A percentile compares a stretch with the other conserved stretches of the same genome.
Evolutionary conservation across 2,329 filamentous ascomycete species (phyloP).

Genomic region (Xylaria sp.): DNA sequence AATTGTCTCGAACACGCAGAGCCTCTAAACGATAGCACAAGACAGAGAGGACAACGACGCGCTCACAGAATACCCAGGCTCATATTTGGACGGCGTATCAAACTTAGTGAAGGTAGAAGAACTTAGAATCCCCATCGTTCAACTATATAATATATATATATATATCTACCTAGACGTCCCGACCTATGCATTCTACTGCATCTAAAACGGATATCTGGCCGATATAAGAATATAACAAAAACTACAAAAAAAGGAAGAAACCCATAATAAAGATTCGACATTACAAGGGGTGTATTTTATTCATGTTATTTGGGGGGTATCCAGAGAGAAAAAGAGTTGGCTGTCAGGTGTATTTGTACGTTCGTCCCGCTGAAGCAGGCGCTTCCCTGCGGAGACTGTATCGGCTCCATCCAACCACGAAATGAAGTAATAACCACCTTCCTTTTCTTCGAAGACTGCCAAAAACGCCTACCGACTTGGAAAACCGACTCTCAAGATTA

Average conservation of each 20-base stretch:
- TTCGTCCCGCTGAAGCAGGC: constrained; percentile 5
- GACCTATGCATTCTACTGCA: constrained; percentile 20
- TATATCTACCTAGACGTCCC: constrained; percentile 25
- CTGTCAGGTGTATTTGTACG: constrained; percentile 17
- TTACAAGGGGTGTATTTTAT: constrained; percentile 38
- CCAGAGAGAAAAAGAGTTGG: constrained; percentile 35
- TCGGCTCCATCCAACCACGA: constrained; percentile 22
- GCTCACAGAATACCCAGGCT: neutral
- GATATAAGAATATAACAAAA: constrained; percentile 26
- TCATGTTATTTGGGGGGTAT: constrained; percentile 41
- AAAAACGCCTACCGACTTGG: constrained; percentile 27
- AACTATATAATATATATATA: constrained; percentile 20
- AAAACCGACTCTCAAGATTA: constrained; percentile 8
- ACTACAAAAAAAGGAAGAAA: constrained; percentile 23
- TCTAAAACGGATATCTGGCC: constrained; percentile 20
- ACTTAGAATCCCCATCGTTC: constrained; percentile 1
- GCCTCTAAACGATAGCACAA: neutral
- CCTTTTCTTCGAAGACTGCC: constrained; percentile 24
- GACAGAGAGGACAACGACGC: neutral
- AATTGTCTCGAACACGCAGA: neutral
- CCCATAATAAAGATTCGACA: constrained; percentile 37
- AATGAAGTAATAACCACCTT: constrained; percentile 24
- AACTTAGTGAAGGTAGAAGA: neutral
- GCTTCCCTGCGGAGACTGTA: constrained; percentile 12
- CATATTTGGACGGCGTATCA: neutral